Evolutionary conservation across 2,329 filamentous ascomycete species (phyloP), one percentile per base, ranked within the genome.

Genomic region (Diplodia mutila): DNA sequence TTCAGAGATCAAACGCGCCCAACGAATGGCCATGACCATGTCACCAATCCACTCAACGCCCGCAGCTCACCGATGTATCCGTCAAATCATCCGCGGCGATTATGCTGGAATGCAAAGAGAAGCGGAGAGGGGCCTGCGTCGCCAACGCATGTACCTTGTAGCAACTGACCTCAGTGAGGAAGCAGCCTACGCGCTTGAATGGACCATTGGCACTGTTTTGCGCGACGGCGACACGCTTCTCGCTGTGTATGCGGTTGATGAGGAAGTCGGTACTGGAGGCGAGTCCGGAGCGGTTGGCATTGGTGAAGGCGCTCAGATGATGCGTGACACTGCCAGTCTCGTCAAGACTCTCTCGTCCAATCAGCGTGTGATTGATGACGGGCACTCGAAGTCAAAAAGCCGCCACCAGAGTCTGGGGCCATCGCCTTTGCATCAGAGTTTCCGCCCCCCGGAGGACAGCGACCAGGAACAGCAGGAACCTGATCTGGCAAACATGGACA

Each of bases 131-230:
- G 92, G 93, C 64, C 85, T 92, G 61, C 88, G 91, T 61, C 88
- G 91, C 65, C 87, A 94, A 69, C 87, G 95, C 65, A 96, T 95
- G 74, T 99, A 98, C 76, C 83, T 99, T 18, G 93, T 97, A n/a
- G 94, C 95, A 3, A 97, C 93, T 0, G 95, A 99, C 78, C 82
- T 98, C 3, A 97, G 94, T 72, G 92, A 95, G 46, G 95, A 99
- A 80, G 94, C 94, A 4, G 92, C 92, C 7, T 96, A 98, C 77
- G 95, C 95, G 1, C 84, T 99, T 37, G 95, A 99, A 78, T 99
- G 95, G 95, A 95, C 94, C 0, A 94, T 99, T 67, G 95, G 95
- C 8, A 98, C 94, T 0, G 93, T 98, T 6, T 84, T 99, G 34
- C 88, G 95, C 59, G 94, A 98, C 73, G 95, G 95, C 8, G 95